A percentile compares a stretch with the other conserved stretches of the same genome.
Conservation (phyloP, 208 protist genomes). For the Herpetomonas samuelpessoai region DNA sequence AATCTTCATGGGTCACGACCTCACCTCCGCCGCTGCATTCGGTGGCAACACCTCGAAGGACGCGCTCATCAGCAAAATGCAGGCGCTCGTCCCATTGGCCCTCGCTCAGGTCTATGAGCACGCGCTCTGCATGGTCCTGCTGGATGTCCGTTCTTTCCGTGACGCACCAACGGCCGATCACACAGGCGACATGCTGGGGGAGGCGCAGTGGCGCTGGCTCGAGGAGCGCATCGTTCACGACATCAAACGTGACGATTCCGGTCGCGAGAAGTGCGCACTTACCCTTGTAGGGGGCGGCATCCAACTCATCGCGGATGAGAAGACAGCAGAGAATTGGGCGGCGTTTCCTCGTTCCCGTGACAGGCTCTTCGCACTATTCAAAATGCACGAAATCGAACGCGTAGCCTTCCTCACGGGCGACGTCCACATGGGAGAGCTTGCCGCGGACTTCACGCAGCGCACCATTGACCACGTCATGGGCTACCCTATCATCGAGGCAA, state of each 20-base stretch:
- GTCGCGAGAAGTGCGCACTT: slow-evolving; percentile 45
- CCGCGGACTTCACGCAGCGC: slow-evolving; percentile 36
- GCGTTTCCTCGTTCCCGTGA: slow-evolving; percentile 55
- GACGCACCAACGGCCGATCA: slow-evolving; percentile 43
- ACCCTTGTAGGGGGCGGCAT: slow-evolving; percentile 72
- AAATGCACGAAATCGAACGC: slow-evolving; percentile 35
- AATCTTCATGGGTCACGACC: slow-evolving; percentile 1
- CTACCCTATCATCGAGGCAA: slow-evolving; percentile 74
- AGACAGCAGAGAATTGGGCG: slow-evolving; percentile 72
- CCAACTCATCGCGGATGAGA: slow-evolving; percentile 79
- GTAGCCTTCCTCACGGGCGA: slow-evolving; percentile 83
- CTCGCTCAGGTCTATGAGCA: slow-evolving; percentile 42
- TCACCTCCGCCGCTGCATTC: not conserved
- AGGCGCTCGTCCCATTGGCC: not conserved
- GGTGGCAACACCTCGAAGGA: not conserved
- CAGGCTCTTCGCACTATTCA: slow-evolving; percentile 54
- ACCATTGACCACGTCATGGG: slow-evolving; percentile 36
- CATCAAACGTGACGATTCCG: slow-evolving; percentile 11
- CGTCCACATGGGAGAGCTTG: slow-evolving; percentile 84
- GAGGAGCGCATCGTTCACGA: slow-evolving; percentile 37
- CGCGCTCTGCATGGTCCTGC: slow-evolving; percentile 63
- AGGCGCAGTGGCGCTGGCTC: slow-evolving; percentile 80
- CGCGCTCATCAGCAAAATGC: not conserved
- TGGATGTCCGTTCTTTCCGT: slow-evolving; percentile 83
- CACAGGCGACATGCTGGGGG: slow-evolving; percentile 77